phyloP scores from a whole-genome alignment of 1,284 basidiomycete genomes.

The Meripilus lineatus region DNA sequence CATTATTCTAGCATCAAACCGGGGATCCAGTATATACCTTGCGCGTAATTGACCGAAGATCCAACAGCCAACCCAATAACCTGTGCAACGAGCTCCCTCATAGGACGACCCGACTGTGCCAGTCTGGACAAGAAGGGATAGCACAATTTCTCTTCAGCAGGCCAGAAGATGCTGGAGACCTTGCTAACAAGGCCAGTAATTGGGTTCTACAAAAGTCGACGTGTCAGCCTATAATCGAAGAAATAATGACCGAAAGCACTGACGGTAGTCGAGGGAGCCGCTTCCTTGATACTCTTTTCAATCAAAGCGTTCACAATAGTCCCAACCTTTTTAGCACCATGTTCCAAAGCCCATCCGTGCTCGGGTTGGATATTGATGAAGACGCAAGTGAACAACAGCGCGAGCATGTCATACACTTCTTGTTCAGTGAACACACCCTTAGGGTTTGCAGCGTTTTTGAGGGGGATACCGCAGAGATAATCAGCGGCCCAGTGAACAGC shows the following conservation, averaged over 20 bases:
- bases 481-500: conserved; percentile 64
- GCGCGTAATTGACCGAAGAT: conserved; percentile 40
- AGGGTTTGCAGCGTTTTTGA: conserved; percentile 47
- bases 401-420: conserved; percentile 38
- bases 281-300: conserved; percentile 34
- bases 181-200: conserved; percentile 2
- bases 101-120: conserved; percentile 34
- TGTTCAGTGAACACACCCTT: conserved; percentile 45
- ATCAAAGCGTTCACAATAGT: conserved; percentile 37
- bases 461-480: conserved; percentile 54
- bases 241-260: neutral
- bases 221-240: neutral
- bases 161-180: conserved; percentile 18
- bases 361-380: conserved; percentile 52
- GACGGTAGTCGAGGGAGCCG: conserved; percentile 7
- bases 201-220: conserved; percentile 6
- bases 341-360: conserved; percentile 55
- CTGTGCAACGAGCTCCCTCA: conserved; percentile 39
- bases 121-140: conserved; percentile 41
- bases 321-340: conserved; percentile 38
- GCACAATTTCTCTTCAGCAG: conserved; percentile 29
- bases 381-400: conserved; percentile 50
- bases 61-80: conserved; percentile 45
- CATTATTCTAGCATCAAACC: conserved; percentile 16
- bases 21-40: conserved; percentile 32